A percentile compares a stretch with the other conserved stretches of the same genome.
These are phyloP conservation scores for Mortierella sp. DNA, from an alignment of 371 early-diverging fungal genomes.

Conservation along the genomic window DNA sequence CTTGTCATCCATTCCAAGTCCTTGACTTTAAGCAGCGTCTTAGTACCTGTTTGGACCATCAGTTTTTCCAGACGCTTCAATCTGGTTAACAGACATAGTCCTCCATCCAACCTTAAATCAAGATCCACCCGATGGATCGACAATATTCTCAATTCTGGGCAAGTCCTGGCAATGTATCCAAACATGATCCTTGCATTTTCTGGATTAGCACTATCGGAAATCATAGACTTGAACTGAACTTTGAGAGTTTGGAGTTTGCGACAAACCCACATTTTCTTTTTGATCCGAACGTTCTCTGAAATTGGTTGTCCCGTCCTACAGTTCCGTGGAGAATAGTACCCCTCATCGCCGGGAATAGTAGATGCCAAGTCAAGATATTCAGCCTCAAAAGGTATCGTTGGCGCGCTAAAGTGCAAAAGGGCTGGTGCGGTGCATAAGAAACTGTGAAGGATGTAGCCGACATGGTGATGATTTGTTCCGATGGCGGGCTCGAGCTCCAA, in stretches of 20 bases:
- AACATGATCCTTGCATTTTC: slow-evolving; percentile 27
- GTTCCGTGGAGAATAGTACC: slow-evolving; percentile 10
- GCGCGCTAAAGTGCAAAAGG: slow-evolving; percentile 18
- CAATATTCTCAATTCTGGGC: slow-evolving; percentile 17
- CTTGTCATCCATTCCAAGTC: slow-evolving; percentile 27
- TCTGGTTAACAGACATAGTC: slow-evolving; percentile 21
- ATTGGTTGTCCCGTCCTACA: background rate
- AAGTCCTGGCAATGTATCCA: slow-evolving; percentile 20
- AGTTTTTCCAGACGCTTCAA: slow-evolving; percentile 8
- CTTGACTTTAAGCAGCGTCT: slow-evolving; percentile 1
- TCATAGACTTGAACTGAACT: slow-evolving; percentile 4
- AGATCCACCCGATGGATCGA: slow-evolving; percentile 3
- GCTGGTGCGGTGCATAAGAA: slow-evolving; percentile 18
- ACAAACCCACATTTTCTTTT: slow-evolving; percentile 18
- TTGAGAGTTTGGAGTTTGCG: slow-evolving; percentile 14
- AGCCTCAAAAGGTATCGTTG: slow-evolving; percentile 1
- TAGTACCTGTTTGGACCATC: slow-evolving; percentile 14
- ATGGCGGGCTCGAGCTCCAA: slow-evolving; percentile 13
- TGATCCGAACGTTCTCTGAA: background rate
- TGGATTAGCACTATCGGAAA: background rate
- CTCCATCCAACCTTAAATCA: slow-evolving; percentile 9
- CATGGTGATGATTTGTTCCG: background rate
- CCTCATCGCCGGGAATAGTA: background rate
- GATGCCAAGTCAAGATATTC: slow-evolving; percentile 16
- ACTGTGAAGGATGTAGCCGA: slow-evolving; percentile 10